Percentiles rank a stretch among this genome's conserved stretches.
Conservation (phyloP, 192 early-diverging fungal genomes). For the Powellomyces hirtus region DNA sequence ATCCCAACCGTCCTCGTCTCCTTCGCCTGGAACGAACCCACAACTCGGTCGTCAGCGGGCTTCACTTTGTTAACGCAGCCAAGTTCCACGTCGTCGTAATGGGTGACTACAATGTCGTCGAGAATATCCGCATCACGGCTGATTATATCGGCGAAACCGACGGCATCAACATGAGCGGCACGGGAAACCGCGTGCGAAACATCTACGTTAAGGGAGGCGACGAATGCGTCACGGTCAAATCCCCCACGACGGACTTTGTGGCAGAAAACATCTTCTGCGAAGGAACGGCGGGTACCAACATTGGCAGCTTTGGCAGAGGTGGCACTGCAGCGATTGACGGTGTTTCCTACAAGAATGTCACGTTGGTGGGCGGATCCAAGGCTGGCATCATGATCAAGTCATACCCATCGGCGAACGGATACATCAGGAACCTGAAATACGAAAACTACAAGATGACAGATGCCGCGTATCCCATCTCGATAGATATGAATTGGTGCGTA, state of each 20-base stretch:
- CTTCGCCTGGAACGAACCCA: constrained; percentile 9
- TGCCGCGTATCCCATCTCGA: constrained; percentile 2
- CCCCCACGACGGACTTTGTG: constrained; percentile 12
- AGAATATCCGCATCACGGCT: constrained; percentile 3
- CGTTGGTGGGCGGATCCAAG: constrained; percentile 13
- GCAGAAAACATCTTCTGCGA: constrained; percentile 15
- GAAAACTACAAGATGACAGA: constrained; percentile 19
- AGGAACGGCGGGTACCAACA: constrained; percentile 12
- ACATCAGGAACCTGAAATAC: constrained; percentile 17
- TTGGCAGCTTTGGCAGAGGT: constrained; percentile 3
- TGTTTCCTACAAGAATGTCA: constrained; percentile 19
- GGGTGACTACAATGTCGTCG: constrained; percentile 8
- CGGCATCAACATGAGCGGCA: constrained; percentile 21
- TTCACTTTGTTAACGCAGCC: constrained; percentile 12
- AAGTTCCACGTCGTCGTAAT: constrained; percentile 22
- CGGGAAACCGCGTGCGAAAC: constrained; percentile 14
- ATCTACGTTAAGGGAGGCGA: constrained; percentile 15
- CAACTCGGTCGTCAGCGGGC: not conserved
- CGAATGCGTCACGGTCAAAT: constrained; percentile 29
- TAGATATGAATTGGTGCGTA: constrained; percentile 14
- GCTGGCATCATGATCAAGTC: constrained; percentile 11
- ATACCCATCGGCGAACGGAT: constrained; percentile 12
- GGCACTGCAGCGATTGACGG: not conserved
- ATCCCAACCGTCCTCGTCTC: constrained; percentile 11
- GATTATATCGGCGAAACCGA: constrained; percentile 25